Base-by-base conservation (phyloP, 345 rosid genomes). In the Populus euphratica region DNA sequence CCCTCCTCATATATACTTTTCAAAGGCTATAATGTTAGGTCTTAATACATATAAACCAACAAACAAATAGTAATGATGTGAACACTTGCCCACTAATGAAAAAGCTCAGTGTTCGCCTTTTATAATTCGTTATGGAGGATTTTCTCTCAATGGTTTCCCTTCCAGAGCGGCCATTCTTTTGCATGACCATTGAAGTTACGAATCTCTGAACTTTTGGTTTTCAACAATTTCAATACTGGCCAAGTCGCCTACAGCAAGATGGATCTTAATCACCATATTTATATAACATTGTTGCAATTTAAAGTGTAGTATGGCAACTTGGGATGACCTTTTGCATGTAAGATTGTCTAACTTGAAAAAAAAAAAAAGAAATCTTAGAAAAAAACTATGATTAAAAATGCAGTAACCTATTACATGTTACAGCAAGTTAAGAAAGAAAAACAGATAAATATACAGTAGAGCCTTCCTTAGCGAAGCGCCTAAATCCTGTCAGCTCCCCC, bases 401-500 rank as follows among this genome's bases (percentile, higher is more conserved):
- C 66, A 21, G 16, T 44, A 67, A 66, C 21, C 69, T 44, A 27
- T 66, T 75, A 68, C 79, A 69, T 61, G 27, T 39, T 63, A 62
- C 70, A 49, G 3, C 66, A 62, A 62, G 18, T 23, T 23, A 25
- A 63, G 29, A 20, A 39, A 23, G 47, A 41, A 38, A 29, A 50
- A 33, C 25, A 71, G 5, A 73, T 2, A 18, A 21, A 36, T 36
- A 59, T 36, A 59, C 31, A 73, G 64, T 29, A 23, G 3, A 59
- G 29, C 64, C 64, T 10, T 16, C 38, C 69, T 23, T 38, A 52
- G 31, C 56, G 29, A 50, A 50, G 18, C 38, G 4, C 18, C 50
- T 68, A 75, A 50, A 49, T 75, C 77, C 74, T 78, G 21, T 77
- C 76, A 38, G 70, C 43, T 36, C 74, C 54, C 25, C 21, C 69